A percentile compares a stretch with the other conserved stretches of the same genome.
These are phyloP conservation scores for Fonsecaea pugnacius DNA, from an alignment of 2,329 filamentous ascomycete genomes.

Conservation along the genomic window DNA sequence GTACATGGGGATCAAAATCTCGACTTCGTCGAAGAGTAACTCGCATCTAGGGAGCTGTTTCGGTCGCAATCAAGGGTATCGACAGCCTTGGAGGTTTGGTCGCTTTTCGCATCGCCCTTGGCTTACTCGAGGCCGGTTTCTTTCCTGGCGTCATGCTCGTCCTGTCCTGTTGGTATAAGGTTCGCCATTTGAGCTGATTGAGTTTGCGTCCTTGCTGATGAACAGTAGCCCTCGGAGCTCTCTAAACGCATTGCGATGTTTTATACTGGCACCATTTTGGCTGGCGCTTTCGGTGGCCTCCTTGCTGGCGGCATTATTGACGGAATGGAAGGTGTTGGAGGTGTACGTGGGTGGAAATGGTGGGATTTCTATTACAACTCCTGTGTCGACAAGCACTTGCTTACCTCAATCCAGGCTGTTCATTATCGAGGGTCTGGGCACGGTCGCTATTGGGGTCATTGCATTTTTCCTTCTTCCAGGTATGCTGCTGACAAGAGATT, in stretches of 20 bases:
- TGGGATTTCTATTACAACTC: slow-evolving; percentile 51
- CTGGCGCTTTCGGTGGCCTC: slow-evolving; percentile 58
- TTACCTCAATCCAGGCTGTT: slow-evolving; percentile 43
- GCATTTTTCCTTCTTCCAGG: slow-evolving; percentile 42
- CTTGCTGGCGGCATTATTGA: slow-evolving; percentile 55
- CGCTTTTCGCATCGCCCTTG: slow-evolving; percentile 50
- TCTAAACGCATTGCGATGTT: slow-evolving; percentile 48
- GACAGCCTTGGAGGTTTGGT: slow-evolving; percentile 50
- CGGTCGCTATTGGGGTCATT: slow-evolving; percentile 36
- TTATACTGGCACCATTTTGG: slow-evolving; percentile 53
- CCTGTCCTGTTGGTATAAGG: slow-evolving; percentile 66
- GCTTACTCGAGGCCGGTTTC: slow-evolving; percentile 44
- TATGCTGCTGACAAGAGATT: slow-evolving; percentile 14
- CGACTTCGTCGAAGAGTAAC: background rate
- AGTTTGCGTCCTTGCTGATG: slow-evolving; percentile 1
- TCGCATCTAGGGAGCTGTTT: slow-evolving; percentile 47
- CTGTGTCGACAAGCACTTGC: slow-evolving; percentile 3
- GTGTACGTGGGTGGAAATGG: slow-evolving; percentile 40
- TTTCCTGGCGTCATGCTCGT: slow-evolving; percentile 58
- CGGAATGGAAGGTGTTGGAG: slow-evolving; percentile 34
- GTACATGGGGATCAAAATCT: slow-evolving; percentile 1
- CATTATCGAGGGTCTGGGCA: slow-evolving; percentile 42
- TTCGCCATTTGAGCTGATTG: slow-evolving; percentile 38
- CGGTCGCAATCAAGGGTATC: slow-evolving; percentile 57
- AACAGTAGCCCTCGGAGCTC: slow-evolving; percentile 45